Conservation (phyloP, 176 grass and related monocot genomes). For the Oryza coarctata region DNA sequence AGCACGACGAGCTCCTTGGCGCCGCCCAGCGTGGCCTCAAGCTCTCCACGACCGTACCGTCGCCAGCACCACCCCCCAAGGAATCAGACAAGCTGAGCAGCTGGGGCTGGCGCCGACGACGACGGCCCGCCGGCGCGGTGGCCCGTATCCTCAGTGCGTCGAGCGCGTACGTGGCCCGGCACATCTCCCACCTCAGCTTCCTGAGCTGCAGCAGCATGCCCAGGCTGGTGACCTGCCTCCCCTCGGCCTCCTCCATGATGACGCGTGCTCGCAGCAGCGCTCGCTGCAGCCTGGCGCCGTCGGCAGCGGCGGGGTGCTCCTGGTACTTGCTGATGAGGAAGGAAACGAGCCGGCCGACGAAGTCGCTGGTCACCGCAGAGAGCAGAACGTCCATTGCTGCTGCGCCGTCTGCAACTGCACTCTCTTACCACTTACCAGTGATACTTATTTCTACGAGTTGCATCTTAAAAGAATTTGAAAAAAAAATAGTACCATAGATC, state of each 20-base stretch:
- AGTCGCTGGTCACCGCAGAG: constrained; percentile 4
- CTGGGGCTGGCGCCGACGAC: too few species aligned
- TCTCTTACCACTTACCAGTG: too few species aligned
- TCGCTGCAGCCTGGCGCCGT: neutral
- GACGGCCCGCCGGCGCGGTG: too few species aligned
- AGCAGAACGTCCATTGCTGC: constrained; percentile 21
- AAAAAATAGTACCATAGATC: too few species aligned
- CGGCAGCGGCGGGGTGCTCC: neutral
- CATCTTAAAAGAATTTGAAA: too few species aligned
- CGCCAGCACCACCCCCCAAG: neutral
- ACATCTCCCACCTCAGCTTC: neutral
- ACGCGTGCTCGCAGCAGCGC: neutral
- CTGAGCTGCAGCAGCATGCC: constrained; percentile 23
- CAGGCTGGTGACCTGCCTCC: neutral
- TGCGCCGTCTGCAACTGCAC: too few species aligned
- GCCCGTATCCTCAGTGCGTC: neutral
- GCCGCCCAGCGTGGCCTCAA: neutral
- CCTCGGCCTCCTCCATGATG: constrained; percentile 28
- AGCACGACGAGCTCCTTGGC: constrained; percentile 18
- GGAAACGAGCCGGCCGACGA: constrained; percentile 3
- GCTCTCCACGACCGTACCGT: neutral
- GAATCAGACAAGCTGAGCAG: too few species aligned
- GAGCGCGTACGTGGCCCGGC: neutral
- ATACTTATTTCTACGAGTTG: too few species aligned
- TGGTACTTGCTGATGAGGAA: constrained; percentile 1